Percentiles rank a stretch among this genome's conserved stretches.
These are phyloP conservation scores for Fusarium duplospermum DNA, from an alignment of 2,329 filamentous ascomycete species.

Conservation along the genomic window DNA sequence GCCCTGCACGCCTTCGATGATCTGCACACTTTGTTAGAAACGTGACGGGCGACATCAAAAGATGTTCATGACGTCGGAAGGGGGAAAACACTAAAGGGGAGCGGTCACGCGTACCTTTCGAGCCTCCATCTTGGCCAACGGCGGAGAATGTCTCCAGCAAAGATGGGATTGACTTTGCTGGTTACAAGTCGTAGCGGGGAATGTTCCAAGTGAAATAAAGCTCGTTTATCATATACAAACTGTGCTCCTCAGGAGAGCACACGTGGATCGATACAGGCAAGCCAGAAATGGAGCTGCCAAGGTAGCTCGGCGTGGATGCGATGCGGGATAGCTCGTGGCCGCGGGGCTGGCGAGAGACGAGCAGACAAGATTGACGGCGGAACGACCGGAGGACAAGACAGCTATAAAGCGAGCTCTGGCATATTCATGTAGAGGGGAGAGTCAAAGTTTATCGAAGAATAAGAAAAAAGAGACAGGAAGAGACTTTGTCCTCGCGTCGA, in stretches of 20 bases:
- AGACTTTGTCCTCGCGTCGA: neutral
- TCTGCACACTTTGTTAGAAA: constrained; percentile 48
- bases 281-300: neutral
- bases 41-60: neutral
- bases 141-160: constrained; percentile 7
- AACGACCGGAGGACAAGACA: constrained; percentile 12
- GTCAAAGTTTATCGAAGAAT: neutral
- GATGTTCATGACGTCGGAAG: neutral
- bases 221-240: neutral
- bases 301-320: neutral
- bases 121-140: constrained; percentile 51
- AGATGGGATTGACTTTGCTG: neutral
- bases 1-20: constrained; percentile 69
- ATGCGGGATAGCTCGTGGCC: constrained; percentile 11
- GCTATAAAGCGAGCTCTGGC: constrained; percentile 32
- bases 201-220: neutral
- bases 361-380: constrained; percentile 26
- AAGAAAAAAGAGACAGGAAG: constrained; percentile 2
- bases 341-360: constrained; percentile 25
- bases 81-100: neutral
- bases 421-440: constrained; percentile 18
- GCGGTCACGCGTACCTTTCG: constrained; percentile 52
- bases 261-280: neutral
- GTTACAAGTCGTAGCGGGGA: neutral
- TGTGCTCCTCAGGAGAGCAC: neutral